Evolutionary conservation across 2,329 filamentous ascomycete genomes (phyloP), one percentile per base, ranked within the genome.

Genomic region (Ophiostoma sp.): DNA sequence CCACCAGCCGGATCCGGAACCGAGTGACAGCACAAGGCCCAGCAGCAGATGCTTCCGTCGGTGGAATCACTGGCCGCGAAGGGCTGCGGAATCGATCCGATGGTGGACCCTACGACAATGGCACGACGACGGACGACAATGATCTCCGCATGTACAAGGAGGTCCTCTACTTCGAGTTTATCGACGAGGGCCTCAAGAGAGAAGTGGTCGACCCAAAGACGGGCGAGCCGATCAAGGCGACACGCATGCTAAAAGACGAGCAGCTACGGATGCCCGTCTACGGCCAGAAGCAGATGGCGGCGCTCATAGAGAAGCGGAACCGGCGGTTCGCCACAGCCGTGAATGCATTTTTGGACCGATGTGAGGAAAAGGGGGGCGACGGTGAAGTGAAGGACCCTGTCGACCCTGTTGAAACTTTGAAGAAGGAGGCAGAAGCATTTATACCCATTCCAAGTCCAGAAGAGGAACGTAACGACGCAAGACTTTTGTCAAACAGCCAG

Each of bases 221-320:
- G 0, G 93, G 92, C 0, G 90, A 95, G 80, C 87, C 91, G 0
- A 89, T 87, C 0, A 92, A 90, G 72, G 87, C 92, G 0, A 89
- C 86, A 15, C 87, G 90, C 73, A 93, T 89, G 78, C 84, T 94
- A 75, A 87, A 89, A 74, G 88, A 95, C 25, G 94, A 97, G 78
- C 90, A 93, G 74, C 80, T 98, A 77, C 97, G 93, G 81, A 94
- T 98, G 90, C 96, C 95, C 0, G 93, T 97, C 9, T 98, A 90
- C 83, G 94, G 93, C 76, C 95, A 97, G 82, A 95, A 95, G 81
- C 94, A 97, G 82, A 94, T 98, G 92, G 90, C 92, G 79, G 88
- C 87, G 70, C 81, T 98, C 77, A 98, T 99, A 77, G 94, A 95
- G 82, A 96, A 95, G 83, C 87, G 96, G 66, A 98, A 98, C 78